These are phyloP conservation scores for Ogataea pini DNA, from an alignment of 805 yeast genomes.

Conservation along the genomic window DNA sequence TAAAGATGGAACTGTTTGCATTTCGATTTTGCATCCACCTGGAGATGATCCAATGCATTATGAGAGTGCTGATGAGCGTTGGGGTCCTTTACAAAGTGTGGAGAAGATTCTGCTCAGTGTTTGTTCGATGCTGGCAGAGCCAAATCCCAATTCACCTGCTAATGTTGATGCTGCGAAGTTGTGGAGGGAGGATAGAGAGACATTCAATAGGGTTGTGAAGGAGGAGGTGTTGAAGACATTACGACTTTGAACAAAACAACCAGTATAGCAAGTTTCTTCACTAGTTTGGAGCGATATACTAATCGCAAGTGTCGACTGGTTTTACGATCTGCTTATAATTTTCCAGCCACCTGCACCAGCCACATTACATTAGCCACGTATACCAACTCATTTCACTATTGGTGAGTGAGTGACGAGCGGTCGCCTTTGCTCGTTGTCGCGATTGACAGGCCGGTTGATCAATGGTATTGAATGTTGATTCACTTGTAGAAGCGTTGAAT, in stretches of 20 bases:
- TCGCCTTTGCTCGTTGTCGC: too few species aligned
- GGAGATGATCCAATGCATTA: conserved; percentile 97
- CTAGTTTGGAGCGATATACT: too few species aligned
- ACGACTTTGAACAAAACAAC: conserved; percentile 50
- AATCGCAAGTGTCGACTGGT: too few species aligned
- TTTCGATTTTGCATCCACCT: conserved; percentile 91
- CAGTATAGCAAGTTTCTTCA: background rate
- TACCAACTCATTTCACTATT: too few species aligned
- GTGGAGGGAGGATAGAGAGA: conserved; percentile 83
- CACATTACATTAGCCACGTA: too few species aligned
- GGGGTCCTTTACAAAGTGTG: conserved; percentile 98
- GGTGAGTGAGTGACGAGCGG: too few species aligned
- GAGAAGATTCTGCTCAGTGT: conserved; percentile 93
- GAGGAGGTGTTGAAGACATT: conserved; percentile 68
- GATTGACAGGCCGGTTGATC: too few species aligned
- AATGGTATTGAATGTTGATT: too few species aligned
- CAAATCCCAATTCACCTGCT: conserved; percentile 95
- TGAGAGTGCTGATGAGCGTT: conserved; percentile 92
- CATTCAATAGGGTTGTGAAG: conserved; percentile 65
- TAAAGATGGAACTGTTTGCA: conserved; percentile 93
- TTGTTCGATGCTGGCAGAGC: conserved; percentile 95
- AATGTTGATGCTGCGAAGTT: conserved; percentile 77
- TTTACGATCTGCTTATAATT: too few species aligned
- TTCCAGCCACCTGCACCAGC: too few species aligned
- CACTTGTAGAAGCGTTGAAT: too few species aligned